Conservation (phyloP, 129 eudicot species). For the Chrysanthemum makinoi region DNA sequence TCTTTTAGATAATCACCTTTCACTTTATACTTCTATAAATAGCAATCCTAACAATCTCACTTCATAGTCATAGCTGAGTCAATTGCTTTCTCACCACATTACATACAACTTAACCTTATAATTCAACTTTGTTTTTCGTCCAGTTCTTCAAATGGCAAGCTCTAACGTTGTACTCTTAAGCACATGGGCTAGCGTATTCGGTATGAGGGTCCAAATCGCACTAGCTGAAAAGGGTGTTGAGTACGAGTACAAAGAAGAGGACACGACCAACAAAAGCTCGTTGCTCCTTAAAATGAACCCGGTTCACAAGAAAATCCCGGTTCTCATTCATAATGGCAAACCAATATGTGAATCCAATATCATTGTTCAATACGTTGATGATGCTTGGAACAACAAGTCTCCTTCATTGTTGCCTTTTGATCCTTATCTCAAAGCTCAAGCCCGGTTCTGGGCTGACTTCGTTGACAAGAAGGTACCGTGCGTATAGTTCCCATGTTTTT, state of each 20-base stretch:
- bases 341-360: constrained; percentile 25
- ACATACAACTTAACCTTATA: background rate
- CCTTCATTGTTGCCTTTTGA: constrained; percentile 26
- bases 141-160: constrained; percentile 2
- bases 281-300: constrained; percentile 30
- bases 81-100: background rate
- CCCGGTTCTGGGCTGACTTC: constrained; percentile 34
- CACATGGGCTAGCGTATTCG: constrained; percentile 17
- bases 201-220: constrained; percentile 24
- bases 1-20: no score
- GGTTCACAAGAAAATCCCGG: constrained; percentile 32
- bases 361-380: constrained; percentile 30
- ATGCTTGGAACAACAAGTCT: constrained; percentile 3
- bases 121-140: background rate
- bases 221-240: constrained; percentile 28
- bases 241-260: constrained; percentile 21
- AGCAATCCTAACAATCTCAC: no score
- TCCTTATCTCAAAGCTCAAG: constrained; percentile 34
- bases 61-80: no score
- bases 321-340: constrained; percentile 30
- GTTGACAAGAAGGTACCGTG: constrained; percentile 19
- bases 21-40: no score
- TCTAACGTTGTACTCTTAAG: constrained; percentile 16
- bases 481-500: no score
- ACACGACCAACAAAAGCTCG: constrained; percentile 19